Conservation (phyloP, 176 grass and related monocot genomes). For the Puccinellia tenuiflora region DNA sequence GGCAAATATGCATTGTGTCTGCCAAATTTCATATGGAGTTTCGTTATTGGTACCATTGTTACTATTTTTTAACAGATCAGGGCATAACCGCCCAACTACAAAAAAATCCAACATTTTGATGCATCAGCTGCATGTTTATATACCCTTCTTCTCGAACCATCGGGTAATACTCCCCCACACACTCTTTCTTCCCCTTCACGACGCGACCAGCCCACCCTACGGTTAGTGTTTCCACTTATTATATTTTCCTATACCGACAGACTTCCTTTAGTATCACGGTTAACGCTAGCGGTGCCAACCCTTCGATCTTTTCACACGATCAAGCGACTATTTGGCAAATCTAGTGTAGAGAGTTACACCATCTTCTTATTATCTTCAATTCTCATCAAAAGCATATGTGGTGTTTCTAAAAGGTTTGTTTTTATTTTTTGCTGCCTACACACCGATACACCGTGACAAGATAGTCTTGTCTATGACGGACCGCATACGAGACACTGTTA, state of each 20-base stretch:
- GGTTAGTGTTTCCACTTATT: fast-evolving
- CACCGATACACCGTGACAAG: background rate
- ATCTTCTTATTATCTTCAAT: background rate
- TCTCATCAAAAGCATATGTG: background rate
- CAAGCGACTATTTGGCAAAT: background rate
- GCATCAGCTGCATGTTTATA: background rate
- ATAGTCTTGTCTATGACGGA: too few species aligned
- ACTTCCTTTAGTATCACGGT: background rate
- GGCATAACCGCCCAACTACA: background rate
- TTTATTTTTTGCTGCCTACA: background rate
- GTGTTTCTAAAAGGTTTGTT: background rate
- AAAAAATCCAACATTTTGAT: fast-evolving
- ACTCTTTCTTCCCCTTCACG: fast-evolving
- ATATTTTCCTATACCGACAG: background rate
- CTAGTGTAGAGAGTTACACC: background rate
- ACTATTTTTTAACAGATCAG: background rate
- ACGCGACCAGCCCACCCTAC: too few species aligned
- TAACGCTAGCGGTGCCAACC: background rate
- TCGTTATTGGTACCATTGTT: fast-evolving
- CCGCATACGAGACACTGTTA: background rate
- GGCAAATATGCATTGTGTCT: too few species aligned
- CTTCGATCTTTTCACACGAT: background rate
- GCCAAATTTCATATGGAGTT: background rate
- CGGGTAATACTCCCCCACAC: background rate
- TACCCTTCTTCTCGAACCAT: background rate